Base-by-base conservation (phyloP, 352 stramenopile genomes). In the Phytopythium helicoides region DNA sequence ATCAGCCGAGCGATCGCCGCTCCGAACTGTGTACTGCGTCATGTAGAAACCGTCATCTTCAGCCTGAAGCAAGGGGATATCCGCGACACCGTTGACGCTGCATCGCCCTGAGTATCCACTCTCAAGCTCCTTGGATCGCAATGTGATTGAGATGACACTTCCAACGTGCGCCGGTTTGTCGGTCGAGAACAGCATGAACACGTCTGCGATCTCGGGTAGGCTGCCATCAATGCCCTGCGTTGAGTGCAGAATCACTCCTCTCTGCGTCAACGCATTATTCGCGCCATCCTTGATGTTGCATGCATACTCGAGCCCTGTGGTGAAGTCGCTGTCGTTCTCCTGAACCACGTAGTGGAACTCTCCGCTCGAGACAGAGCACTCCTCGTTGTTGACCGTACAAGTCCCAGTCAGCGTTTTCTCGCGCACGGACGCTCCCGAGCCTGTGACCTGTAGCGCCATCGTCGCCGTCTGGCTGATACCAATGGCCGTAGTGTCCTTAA, bases 11-110 rank as follows among this genome's bases (percentile, higher is more conserved):
- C 45, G 40, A 40, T 87, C 76, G 22, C 73, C 76, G 3, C 60
- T 48, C 10, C 56, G 23, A 23, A 87, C 68, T 6, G 69, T 81
- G 60, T 87, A 87, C 52, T 87, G 73, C 36, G 74, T 76, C 70
- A 87, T 80, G 48, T 87, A 87, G 34, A 87, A 76, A 1, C 73
- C 76, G 21, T 77, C 63, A 55, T 87, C 73, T 26, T 83, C 62
- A 1, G 69, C 62, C 16, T 78, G 66, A 8, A 76, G 54, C 26
- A 87, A 53, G 15, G 74, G 60, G 8, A 76, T 47, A 8, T 56
- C 59, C 6, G 63, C 37, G n/a, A 81, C 67, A 22, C 66, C 68
- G 37, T 87, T 87, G 51, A 85, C 68, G 3, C 61, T 66, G 48
- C 76, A 87, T 7, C 58, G 51, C 11, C 76, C 76, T 7, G 65